Base-by-base conservation (phyloP, 2,329 filamentous ascomycete species). In the Coniochaeta sp. region DNA sequence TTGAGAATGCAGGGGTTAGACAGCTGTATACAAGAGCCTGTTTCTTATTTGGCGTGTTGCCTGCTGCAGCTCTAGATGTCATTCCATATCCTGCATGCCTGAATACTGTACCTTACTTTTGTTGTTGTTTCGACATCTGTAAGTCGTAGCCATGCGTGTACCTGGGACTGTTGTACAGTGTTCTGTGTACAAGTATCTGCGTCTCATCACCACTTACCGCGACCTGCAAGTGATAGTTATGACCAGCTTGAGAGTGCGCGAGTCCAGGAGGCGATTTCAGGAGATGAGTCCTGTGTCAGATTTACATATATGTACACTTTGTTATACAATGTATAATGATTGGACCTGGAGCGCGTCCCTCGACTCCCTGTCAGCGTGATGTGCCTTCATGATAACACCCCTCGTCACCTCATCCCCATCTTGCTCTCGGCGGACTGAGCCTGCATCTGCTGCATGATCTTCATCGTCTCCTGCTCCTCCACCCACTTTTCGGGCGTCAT, bases 401-500 rank as follows among this genome's bases (percentile, higher is more conserved):
- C n/a, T 47, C 42, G 14, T 47, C 47, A 52, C 47, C 26, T 52
- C 16, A 28, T 26, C 30, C 6, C 32, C 24, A 57, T 60, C 26
- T 63, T 62, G 22, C 71, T 68, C 66, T 70, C 65, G 61, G 66
- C 68, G 4, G 72, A 67, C 63, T 74, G 63, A 60, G 75, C 71
- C 63, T 60, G 47, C 26, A 14, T 32, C 3, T 28, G 22, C 40
- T 65, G 58, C 4, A 65, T 36, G 12, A 67, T 68, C 19, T 70
- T 66, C 32, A 73, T 65, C 58, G 72, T 67, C 19, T 70, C 68
- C 66, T 72, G 70, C 63, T 78, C 74, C 8, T 73, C 66, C 30
- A 65, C 38, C 63, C 74, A 78, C 5, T 61, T 64, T 62, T 82
- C 74, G 2, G 81, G 68, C 1, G 79, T 81, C 14, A 81, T 84